A percentile compares a stretch with the other conserved stretches of the same genome.
Conservation (phyloP, 164 flowering plant genomes). For the Chimonanthus praecox region DNA sequence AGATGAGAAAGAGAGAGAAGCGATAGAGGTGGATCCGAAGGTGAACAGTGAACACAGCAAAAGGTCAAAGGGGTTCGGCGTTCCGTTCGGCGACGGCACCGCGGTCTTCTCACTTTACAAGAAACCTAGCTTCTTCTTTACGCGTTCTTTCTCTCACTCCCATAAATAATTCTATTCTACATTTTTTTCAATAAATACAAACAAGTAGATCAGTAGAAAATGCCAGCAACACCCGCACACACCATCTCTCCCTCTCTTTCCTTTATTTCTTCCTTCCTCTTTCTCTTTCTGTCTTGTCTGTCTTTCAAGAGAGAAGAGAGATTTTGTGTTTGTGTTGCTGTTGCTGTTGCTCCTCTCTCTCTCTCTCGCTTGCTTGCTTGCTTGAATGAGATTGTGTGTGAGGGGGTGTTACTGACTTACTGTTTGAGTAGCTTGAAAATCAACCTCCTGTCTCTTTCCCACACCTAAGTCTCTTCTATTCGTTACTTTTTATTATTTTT, state of each 20-base stretch:
- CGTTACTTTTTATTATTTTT: background rate
- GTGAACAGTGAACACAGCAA: too few relatives aligned
- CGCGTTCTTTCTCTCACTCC: constrained; percentile 29
- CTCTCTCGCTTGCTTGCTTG: background rate
- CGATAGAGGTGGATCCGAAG: constrained; percentile 5
- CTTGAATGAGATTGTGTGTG: background rate
- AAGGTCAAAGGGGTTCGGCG: constrained; percentile 27
- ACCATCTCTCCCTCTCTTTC: constrained; percentile 16
- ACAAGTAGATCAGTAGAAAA: background rate
- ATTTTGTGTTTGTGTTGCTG: background rate
- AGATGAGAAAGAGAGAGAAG: constrained; percentile 14
- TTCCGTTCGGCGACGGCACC: constrained; percentile 49
- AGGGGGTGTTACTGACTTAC: background rate
- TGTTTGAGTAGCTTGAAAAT: constrained; percentile 2
- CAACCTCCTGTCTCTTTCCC: constrained; percentile 1
- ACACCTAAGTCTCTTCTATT: background rate
- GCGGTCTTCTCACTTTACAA: constrained; percentile 38
- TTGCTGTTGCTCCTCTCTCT: background rate
- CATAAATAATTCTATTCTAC: background rate
- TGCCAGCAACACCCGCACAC: background rate
- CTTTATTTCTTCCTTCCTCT: constrained; percentile 5
- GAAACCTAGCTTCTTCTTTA: constrained; percentile 26
- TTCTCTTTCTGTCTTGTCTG: background rate
- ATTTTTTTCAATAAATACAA: background rate
- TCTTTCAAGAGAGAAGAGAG: background rate